Evolutionary conservation across 1,139 yeast genomes (phyloP).

Genomic region (Yamadazyma conglobata): DNA sequence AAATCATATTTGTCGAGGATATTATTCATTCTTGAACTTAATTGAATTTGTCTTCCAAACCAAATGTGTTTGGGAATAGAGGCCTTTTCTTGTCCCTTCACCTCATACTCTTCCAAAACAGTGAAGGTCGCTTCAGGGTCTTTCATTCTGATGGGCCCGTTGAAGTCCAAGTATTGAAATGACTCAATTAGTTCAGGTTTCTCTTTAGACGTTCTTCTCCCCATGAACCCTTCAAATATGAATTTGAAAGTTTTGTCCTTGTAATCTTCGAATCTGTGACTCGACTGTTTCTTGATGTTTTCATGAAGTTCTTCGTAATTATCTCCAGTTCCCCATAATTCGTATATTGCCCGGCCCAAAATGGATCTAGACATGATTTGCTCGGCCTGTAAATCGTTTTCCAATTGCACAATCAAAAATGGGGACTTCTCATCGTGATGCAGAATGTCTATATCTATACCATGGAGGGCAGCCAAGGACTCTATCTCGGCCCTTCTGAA

Average conservation of each 20-base stretch:
- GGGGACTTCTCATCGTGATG: conserved; percentile 62
- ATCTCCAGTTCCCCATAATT: conserved; percentile 75
- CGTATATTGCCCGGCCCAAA: conserved; percentile 73
- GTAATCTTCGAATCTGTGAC: conserved; percentile 29
- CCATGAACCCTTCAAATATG: conserved; percentile 73
- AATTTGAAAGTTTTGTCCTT: conserved; percentile 65
- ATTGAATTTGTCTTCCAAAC: conserved; percentile 73
- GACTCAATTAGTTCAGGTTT: conserved; percentile 67
- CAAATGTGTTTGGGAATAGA: conserved; percentile 54
- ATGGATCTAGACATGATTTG: conserved; percentile 65
- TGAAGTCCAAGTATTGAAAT: conserved; percentile 64
- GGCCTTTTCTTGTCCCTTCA: conserved; percentile 49
- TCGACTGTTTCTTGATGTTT: conserved; percentile 37
- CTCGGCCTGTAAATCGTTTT: conserved; percentile 63
- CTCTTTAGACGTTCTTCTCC: conserved; percentile 52
- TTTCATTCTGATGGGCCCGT: conserved; percentile 78
- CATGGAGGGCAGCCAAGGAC: conserved; percentile 68
- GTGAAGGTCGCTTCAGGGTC: conserved; percentile 72
- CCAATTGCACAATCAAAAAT: conserved; percentile 63
- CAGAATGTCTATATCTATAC: conserved; percentile 56
- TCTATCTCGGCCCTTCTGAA: conserved; percentile 82
- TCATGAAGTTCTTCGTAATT: conserved; percentile 56
- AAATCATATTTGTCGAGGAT: conserved; percentile 77
- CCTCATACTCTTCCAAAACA: conserved; percentile 68
- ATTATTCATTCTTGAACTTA: conserved; percentile 59